phyloP scores from a whole-genome alignment of 2,329 filamentous ascomycete species.

The Diaporthe humulicola region DNA sequence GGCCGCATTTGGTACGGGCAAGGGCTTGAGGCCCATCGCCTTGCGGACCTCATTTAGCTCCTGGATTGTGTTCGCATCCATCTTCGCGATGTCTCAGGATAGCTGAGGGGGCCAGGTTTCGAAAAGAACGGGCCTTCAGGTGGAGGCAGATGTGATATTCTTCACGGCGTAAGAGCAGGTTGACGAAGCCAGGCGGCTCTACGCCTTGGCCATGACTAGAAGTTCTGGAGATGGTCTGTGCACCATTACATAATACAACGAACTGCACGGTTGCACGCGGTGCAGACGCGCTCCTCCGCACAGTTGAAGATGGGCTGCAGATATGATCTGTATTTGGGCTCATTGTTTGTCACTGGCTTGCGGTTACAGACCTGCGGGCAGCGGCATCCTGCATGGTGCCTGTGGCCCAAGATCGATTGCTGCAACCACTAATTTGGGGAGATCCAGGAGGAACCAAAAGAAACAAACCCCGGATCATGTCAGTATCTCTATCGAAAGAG shows the following conservation, averaged over 20 bases:
- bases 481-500: constrained; percentile 95
- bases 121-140: not conserved
- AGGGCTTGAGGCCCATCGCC: constrained; percentile 89
- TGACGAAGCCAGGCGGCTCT: too few relatives aligned
- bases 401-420: constrained; percentile 79
- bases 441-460: constrained; percentile 74
- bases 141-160: not conserved
- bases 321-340: constrained; percentile 39
- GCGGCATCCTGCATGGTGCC: constrained; percentile 74
- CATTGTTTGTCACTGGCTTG: constrained; percentile 51
- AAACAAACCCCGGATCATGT: constrained; percentile 71
- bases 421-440: constrained; percentile 84
- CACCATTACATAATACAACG: constrained; percentile 14
- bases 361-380: constrained; percentile 87
- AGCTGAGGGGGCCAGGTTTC: not conserved
- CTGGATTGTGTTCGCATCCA: constrained; percentile 83
- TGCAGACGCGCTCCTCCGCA: not conserved
- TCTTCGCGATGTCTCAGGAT: constrained; percentile 48
- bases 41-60: constrained; percentile 94
- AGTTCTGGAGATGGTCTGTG: constrained; percentile 17
- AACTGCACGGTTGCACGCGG: not conserved
- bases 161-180: not conserved
- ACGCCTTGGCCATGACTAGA: not conserved
- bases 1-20: constrained; percentile 82
- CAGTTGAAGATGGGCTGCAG: not conserved